phyloP scores from a whole-genome alignment of 495 filamentous ascomycete species.

The Penicillium maclennaniae region DNA sequence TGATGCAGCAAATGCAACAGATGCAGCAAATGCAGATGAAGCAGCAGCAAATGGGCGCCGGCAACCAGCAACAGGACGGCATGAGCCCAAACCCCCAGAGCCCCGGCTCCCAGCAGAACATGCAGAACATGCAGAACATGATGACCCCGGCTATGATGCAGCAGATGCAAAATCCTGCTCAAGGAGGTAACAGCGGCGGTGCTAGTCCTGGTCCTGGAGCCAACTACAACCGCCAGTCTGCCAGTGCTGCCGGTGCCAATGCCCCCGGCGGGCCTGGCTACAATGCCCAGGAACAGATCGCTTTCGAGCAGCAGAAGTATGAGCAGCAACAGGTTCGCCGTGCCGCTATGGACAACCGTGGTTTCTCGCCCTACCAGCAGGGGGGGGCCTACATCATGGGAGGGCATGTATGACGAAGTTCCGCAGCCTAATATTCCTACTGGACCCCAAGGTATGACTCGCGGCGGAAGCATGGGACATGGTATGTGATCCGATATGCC shows the following conservation, averaged over 20 bases:
- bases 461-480: constrained; percentile 48
- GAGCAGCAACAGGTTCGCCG: constrained; percentile 64
- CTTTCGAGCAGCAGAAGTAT: constrained; percentile 87
- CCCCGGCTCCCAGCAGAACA: constrained; percentile 32
- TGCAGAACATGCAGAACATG: constrained; percentile 43
- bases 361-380: constrained; percentile 48
- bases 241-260: not conserved
- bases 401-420: constrained; percentile 99
- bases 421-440: constrained; percentile 72
- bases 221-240: constrained; percentile 27
- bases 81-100: constrained; percentile 49
- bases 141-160: constrained; percentile 73
- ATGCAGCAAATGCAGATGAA: constrained; percentile 64
- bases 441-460: constrained; percentile 49
- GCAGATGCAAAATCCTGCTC: constrained; percentile 52
- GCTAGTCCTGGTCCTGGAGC: constrained; percentile 7
- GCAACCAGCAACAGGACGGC: constrained; percentile 39
- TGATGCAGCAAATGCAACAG: constrained; percentile 78
- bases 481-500: constrained; percentile 31
- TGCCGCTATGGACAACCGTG: constrained; percentile 37
- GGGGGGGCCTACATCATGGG: constrained; percentile 79
- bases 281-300: constrained; percentile 71
- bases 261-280: constrained; percentile 48
- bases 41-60: constrained; percentile 50
- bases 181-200: constrained; percentile 17